phyloP scores from a whole-genome alignment of 257 asterid genomes.

The Lycium barbarum region DNA sequence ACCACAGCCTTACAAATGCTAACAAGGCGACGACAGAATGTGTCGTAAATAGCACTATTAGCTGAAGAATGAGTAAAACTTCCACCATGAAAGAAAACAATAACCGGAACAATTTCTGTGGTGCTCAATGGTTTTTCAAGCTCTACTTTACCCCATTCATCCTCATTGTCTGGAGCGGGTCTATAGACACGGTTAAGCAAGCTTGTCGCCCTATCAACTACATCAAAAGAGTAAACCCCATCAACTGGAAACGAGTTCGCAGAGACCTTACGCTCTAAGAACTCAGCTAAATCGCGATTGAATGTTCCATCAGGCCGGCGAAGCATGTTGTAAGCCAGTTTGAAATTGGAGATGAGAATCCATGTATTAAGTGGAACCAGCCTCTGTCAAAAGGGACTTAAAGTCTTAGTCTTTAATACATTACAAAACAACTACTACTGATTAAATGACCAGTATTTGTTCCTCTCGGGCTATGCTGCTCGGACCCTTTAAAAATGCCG shows the following conservation, averaged over 20 bases:
- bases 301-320: slow-evolving; percentile 58
- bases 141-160: slow-evolving; percentile 47
- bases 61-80: slow-evolving; percentile 59
- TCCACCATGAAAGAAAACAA: slow-evolving; percentile 55
- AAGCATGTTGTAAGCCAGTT: slow-evolving; percentile 54
- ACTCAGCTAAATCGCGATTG: slow-evolving; percentile 55
- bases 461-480: too few relatives aligned
- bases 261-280: slow-evolving; percentile 51
- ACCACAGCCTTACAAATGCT: slow-evolving; percentile 50
- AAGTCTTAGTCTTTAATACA: neutral
- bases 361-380: slow-evolving; percentile 59
- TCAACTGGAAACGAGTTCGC: slow-evolving; percentile 49
- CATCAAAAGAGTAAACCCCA: slow-evolving; percentile 59
- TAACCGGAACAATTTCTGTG: slow-evolving; percentile 47
- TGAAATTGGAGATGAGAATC: slow-evolving; percentile 57
- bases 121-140: slow-evolving; percentile 51
- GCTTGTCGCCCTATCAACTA: slow-evolving; percentile 44
- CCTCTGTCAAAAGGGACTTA: slow-evolving; percentile 38
- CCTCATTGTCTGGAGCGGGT: slow-evolving; percentile 44
- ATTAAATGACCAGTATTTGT: neutral
- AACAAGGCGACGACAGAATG: slow-evolving; percentile 55
- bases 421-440: neutral
- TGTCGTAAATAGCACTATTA: slow-evolving; percentile 56
- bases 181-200: slow-evolving; percentile 45
- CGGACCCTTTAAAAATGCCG: neutral